Conservation (phyloP, 352 stramenopile genomes). For the Globisporangium acanthophoron region DNA sequence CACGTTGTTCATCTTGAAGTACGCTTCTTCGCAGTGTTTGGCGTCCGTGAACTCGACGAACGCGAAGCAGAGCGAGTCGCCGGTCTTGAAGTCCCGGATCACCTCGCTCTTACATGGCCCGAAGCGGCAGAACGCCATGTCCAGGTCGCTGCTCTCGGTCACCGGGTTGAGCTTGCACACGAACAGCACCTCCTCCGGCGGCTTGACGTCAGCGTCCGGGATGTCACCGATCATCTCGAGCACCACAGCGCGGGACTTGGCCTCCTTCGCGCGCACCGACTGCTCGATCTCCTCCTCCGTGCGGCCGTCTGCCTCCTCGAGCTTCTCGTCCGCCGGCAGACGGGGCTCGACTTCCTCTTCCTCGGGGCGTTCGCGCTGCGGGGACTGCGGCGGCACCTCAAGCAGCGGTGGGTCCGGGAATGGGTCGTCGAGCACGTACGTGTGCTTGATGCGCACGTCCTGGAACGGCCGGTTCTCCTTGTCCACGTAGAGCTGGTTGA, state of each 20-base stretch:
- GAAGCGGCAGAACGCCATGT: conserved; percentile 94
- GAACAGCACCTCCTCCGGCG: conserved; percentile 98
- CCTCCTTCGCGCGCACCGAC: conserved; percentile 86
- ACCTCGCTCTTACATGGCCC: conserved; percentile 90
- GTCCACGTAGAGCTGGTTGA: conserved; percentile 95
- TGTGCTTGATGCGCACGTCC: conserved; percentile 96
- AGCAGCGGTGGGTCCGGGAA: conserved; percentile 71
- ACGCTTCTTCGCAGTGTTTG: conserved; percentile 93
- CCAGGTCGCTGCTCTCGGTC: conserved; percentile 91
- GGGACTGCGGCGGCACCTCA: conserved; percentile 79
- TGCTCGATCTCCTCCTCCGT: conserved; percentile 89
- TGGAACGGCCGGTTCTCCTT: conserved; percentile 93
- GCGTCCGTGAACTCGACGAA: conserved; percentile 98
- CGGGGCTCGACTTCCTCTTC: conserved; percentile 90
- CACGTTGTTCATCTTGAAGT: conserved; percentile 99
- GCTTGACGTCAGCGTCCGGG: conserved; percentile 95
- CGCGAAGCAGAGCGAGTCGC: conserved; percentile 96
- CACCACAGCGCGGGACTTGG: conserved; percentile 94
- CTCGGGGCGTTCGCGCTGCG: conserved; percentile 78
- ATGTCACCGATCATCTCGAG: conserved; percentile 99
- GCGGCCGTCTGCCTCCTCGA: conserved; percentile 68
- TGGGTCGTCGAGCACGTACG: conserved; percentile 81
- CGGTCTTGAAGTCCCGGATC: conserved; percentile 96
- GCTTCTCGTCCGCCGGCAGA: conserved; percentile 86
- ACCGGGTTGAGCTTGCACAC: conserved; percentile 96